Conservation (phyloP, 1,139 yeast genomes). For the Taphrina wiesneri region DNA sequence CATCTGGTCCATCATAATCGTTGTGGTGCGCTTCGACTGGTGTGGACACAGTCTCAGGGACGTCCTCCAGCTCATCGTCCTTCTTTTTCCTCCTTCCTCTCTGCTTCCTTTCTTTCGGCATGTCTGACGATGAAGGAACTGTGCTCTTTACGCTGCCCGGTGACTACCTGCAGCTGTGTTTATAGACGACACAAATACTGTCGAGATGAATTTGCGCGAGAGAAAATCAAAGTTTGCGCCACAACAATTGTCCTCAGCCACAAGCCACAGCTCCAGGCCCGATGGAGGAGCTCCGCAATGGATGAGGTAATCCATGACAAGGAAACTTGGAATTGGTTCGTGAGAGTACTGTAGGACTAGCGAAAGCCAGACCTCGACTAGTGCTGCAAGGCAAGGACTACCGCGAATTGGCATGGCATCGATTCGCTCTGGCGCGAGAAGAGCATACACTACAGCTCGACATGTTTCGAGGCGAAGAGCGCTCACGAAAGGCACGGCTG, state of each 20-base stretch:
- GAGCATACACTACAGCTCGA: conserved; percentile 13
- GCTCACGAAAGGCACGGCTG: not conserved
- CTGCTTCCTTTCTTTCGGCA: conserved; percentile 33
- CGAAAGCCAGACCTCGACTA: not conserved
- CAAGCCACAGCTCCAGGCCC: not conserved
- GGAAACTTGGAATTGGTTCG: not conserved
- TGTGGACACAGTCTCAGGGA: not conserved
- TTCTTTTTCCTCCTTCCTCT: conserved; percentile 33
- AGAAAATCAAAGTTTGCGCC: conserved; percentile 12
- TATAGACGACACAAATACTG: not conserved
- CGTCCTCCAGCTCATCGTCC: not conserved
- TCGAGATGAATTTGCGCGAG: not conserved
- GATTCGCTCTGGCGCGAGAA: not conserved
- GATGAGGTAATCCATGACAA: not conserved
- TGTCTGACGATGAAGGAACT: not conserved
- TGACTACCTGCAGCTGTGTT: no score
- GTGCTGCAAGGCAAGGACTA: not conserved
- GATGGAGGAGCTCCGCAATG: not conserved
- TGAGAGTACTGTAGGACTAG: no score
- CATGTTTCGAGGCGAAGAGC: not conserved
- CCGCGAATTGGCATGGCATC: not conserved
- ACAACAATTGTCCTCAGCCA: not conserved
- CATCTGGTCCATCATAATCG: not conserved
- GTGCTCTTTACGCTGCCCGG: no score
- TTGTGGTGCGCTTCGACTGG: not conserved